These are phyloP conservation scores for Corymbia citriodora DNA, from an alignment of 441 rosid species.

Conservation along the genomic window DNA sequence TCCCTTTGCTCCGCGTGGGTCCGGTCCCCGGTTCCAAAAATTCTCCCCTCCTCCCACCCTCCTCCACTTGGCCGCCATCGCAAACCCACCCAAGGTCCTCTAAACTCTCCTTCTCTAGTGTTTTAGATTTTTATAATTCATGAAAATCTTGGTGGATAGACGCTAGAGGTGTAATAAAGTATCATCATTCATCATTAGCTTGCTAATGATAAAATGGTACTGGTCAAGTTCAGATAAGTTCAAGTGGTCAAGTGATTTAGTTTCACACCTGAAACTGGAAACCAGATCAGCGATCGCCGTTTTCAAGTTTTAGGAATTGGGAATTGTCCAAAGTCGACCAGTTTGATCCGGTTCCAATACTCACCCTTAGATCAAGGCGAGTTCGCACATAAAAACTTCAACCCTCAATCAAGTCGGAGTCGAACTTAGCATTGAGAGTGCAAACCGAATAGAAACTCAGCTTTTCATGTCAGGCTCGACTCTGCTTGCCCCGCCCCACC, in stretches of 20 bases:
- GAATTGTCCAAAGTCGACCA: rapidly evolving
- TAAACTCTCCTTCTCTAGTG: rapidly evolving
- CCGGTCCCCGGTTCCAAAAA: background rate
- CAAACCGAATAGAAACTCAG: rapidly evolving
- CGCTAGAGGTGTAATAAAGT: background rate
- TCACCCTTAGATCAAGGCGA: rapidly evolving
- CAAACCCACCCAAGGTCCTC: background rate
- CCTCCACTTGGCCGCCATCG: background rate
- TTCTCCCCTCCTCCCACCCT: background rate
- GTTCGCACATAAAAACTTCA: rapidly evolving
- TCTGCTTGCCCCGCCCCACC: background rate
- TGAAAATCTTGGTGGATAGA: background rate
- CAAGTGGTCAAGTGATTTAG: background rate
- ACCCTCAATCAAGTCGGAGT: background rate
- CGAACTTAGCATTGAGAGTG: background rate
- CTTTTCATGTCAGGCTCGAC: background rate
- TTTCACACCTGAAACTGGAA: rapidly evolving
- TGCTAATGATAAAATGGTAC: background rate
- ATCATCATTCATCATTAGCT: background rate
- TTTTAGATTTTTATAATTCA: rapidly evolving
- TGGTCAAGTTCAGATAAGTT: rapidly evolving
- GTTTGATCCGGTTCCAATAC: rapidly evolving
- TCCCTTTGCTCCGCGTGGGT: background rate
- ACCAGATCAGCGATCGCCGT: rapidly evolving
- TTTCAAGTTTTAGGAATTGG: background rate